Evolutionary conservation across 345 rosid species (phyloP), one percentile per base, ranked within the genome.

Genomic region (Clarkia xantiana): DNA sequence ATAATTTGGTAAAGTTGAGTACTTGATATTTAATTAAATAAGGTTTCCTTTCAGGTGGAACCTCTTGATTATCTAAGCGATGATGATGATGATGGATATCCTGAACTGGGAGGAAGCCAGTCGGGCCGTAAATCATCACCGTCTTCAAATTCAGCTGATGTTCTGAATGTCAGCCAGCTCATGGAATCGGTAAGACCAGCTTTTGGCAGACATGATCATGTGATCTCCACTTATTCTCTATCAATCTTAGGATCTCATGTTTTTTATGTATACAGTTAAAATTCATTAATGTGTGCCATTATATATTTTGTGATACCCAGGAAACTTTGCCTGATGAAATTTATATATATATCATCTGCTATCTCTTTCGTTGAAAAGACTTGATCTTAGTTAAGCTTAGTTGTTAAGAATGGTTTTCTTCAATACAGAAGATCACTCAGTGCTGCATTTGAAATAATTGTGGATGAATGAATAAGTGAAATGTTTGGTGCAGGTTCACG

Each of bases 121-220:
- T 80, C 97, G 15, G 95, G 71, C 59, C 75, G 85, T 47, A 80
- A 76, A 69, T 67, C 80, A 52, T 89, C 94, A 42, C 59, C 71
- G 39, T 74, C 91, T 39, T 44, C 64, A 48, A 76, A 63, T 58
- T 55, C 70, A 10, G 56, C 67, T 16, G 94, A 89, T 53, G 62
- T 85, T 61, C 45, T 82, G 51, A 77, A 83, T 55, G 95, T 80
- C 60, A 74, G 75, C 52, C 78, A 89, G 65, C 85, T 85, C 49
- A 53, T 89, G 80, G 90, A 86, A 70, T 78, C 95, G 38, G 95
- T 85, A 78, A 78, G 71, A 18, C 43, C 18, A 51, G 49, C 61
- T 47, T 20, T 56, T 15, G 14, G 40, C n/a, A 4, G n/a, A 20
- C 34, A 18, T 12, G 39, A 23, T 47, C 8, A 20, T 14, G 14